Base-by-base conservation (phyloP, 2,329 filamentous ascomycete genomes). In the Thelonectria rubi region DNA sequence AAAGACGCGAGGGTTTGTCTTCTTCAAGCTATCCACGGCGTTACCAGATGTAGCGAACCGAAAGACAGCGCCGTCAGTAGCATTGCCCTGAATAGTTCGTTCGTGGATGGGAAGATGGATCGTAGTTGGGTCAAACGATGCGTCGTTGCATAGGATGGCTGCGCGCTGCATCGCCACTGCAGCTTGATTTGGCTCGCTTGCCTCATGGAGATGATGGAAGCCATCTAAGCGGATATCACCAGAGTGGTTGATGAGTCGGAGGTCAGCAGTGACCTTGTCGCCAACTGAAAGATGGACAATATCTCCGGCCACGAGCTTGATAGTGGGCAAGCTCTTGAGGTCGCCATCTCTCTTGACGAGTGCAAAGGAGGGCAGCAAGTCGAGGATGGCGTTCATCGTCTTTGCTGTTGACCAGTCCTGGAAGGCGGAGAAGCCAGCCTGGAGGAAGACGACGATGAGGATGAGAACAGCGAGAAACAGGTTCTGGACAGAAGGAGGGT, bases 181-280 rank as follows among this genome's bases (percentile, higher is more conserved):
- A 30, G 26, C 26, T 10, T 30, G 5, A 30, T 30, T 30, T 5
- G 26, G 26, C 26, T 30, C 6, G 10, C 26, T 30, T 5, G 69
- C 8, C 67, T 66, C 24, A 64, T 12, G 11, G 59, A 56, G 53
- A n/a, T 30, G 26, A 30, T 30, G 26, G 6, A 77, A 69, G 9
- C 74, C 72, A 5, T 68, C 79, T 56, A 81, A 81, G 1, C 77
- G 76, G 42, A 80, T 73, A 24, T 81, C 79, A 0, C 77, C 78
- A 8, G 79, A 81, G 58, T 77, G 76, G 7, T 67, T 72, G 2
- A 80, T 60, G 32, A 81, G 72, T n/a, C 81, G 77, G 26, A 83
- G 61, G 65, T 84, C 81, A 5, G 80, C 81, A 0, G 81, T 81
- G 5, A 84, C 79, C 8, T 81, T 82, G 69, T 82, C 79, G 5